Conservation (phyloP, 371 early-diverging fungal genomes). For the Lichtheimia ramosa region DNA sequence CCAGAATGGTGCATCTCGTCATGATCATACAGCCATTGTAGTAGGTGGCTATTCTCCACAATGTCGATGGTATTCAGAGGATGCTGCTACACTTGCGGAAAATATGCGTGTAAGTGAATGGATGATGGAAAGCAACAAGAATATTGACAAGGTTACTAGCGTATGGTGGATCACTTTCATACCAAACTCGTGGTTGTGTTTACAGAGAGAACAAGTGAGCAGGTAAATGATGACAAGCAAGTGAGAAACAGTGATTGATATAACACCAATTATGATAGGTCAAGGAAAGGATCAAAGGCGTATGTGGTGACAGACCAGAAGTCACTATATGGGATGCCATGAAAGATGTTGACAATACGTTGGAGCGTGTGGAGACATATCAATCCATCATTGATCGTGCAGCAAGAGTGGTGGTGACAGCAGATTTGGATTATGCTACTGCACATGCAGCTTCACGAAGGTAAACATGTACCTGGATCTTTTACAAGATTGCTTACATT, state of each 20-base stretch:
- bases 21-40: conserved; percentile 25
- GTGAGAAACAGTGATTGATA: neutral
- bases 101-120: conserved; percentile 32
- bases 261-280: conserved; percentile 13
- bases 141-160: conserved; percentile 15
- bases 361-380: conserved; percentile 19
- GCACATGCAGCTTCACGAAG: conserved; percentile 37
- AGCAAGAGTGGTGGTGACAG: conserved; percentile 36
- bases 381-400: conserved; percentile 27
- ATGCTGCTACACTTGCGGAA: conserved; percentile 32
- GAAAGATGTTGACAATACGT: conserved; percentile 11
- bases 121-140: neutral
- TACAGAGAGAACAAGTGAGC: conserved; percentile 39
- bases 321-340: conserved; percentile 34
- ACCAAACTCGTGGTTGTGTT: conserved; percentile 31
- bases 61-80: conserved; percentile 52
- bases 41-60: conserved; percentile 39
- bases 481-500: neutral
- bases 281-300: conserved; percentile 27
- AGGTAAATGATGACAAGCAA: conserved; percentile 7
- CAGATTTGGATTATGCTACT: conserved; percentile 43
- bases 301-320: conserved; percentile 4
- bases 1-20: conserved; percentile 1
- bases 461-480: too few species aligned
- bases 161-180: conserved; percentile 31